Evolutionary conservation across 148 eudicot genomes (phyloP).

Genomic region (Rhododendron henanense): DNA sequence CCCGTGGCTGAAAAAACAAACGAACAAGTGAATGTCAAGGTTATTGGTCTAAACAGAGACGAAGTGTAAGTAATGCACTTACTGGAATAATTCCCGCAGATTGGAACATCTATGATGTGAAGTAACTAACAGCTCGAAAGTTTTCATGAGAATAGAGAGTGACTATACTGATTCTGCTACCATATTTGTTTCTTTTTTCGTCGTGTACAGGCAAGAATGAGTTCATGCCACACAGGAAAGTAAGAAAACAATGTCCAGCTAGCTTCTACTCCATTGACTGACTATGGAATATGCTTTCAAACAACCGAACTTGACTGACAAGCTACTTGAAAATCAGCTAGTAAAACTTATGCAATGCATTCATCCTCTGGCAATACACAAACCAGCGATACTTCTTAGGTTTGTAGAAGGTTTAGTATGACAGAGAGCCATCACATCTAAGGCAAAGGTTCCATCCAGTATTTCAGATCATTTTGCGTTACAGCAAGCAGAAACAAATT

Average conservation of each 20-base stretch:
- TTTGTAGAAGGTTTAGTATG: background rate
- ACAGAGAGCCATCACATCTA: background rate
- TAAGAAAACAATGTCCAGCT: background rate
- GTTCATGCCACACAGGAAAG: background rate
- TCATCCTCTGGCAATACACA: background rate
- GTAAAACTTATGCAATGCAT: background rate
- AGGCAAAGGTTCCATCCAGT: background rate
- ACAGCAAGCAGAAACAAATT: background rate
- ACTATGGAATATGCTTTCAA: background rate
- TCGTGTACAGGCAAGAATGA: background rate
- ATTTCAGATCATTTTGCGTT: background rate
- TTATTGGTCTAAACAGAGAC: background rate
- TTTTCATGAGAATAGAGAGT: background rate
- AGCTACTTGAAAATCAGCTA: background rate
- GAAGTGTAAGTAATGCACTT: background rate
- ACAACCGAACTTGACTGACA: background rate
- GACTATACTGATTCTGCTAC: background rate
- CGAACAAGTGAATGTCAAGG: conserved; percentile 1
- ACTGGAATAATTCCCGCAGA: background rate
- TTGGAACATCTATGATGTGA: background rate
- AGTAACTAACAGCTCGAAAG: background rate
- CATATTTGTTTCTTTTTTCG: background rate
- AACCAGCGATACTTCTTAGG: background rate
- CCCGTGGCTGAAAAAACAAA: conserved; percentile 44
- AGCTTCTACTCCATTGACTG: background rate